Percentiles rank a stretch among this genome's conserved stretches.
Evolutionary conservation across 352 stramenopile genomes (phyloP).

Genomic region (Globisporangium parvum): DNA sequence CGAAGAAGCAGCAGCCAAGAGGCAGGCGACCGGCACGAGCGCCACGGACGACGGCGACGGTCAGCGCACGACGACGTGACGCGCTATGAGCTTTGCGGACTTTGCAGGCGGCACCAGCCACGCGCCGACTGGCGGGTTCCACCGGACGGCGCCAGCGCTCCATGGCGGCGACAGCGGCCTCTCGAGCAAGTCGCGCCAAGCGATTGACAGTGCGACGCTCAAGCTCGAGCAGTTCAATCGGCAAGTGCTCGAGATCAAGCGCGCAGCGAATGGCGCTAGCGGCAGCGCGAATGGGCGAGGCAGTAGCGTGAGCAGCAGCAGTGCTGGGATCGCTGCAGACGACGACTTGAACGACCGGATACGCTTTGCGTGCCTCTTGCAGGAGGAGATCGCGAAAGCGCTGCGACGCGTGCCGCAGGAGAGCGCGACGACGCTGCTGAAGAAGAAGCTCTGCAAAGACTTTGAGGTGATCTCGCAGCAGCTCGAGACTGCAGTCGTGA

Average conservation of each 20-base stretch:
- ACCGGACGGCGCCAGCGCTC: conserved; percentile 8
- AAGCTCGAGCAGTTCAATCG: conserved; percentile 84
- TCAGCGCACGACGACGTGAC: background rate
- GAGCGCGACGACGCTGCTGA: conserved; percentile 56
- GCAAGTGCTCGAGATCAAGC: conserved; percentile 75
- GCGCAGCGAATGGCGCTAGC: conserved; percentile 22
- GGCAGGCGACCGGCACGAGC: too few species aligned
- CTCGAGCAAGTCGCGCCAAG: conserved; percentile 36
- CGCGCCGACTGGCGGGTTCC: conserved; percentile 6
- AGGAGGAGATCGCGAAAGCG: conserved; percentile 73
- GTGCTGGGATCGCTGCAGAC: too few species aligned
- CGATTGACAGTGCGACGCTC: conserved; percentile 58
- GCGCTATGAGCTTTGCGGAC: conserved; percentile 59
- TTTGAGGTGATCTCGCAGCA: conserved; percentile 75
- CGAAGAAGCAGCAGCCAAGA: too few species aligned
- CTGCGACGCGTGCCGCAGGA: conserved; percentile 54
- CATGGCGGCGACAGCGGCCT: conserved; percentile 10
- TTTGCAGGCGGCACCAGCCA: conserved; percentile 25
- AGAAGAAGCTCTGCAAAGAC: conserved; percentile 60
- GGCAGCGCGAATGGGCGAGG: background rate
- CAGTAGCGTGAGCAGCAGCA: too few species aligned
- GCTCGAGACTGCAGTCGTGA: conserved; percentile 56
- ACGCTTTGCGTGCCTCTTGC: conserved; percentile 73
- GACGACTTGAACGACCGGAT: conserved; percentile 82
- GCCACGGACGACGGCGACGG: background rate